Conservation (phyloP, 2,329 filamentous ascomycete species). For the Pyrenophora seminiperda region DNA sequence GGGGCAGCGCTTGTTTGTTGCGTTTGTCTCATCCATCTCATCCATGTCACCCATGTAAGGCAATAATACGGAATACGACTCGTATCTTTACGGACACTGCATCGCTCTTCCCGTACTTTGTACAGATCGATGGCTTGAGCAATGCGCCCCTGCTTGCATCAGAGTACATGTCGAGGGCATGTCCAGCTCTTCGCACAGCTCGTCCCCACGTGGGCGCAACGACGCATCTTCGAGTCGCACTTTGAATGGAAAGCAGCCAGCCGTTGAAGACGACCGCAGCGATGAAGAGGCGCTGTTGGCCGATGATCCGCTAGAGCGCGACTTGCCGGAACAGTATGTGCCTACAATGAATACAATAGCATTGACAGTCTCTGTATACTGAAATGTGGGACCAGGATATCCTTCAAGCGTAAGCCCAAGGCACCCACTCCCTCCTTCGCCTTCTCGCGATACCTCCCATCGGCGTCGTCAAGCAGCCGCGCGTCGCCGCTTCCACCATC, state of each 20-base stretch:
- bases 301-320: constrained; percentile 62
- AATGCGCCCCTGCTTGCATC: constrained; percentile 28
- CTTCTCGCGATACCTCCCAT: constrained; percentile 53
- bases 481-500: constrained; percentile 37
- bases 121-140: constrained; percentile 32
- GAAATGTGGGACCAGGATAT: constrained; percentile 52
- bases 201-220: constrained; percentile 45
- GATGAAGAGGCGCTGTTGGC: constrained; percentile 58
- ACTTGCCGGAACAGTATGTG: constrained; percentile 53
- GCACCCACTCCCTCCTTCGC: constrained; percentile 48
- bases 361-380: not conserved
- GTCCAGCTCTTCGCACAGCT: constrained; percentile 47
- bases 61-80: not conserved
- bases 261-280: constrained; percentile 49
- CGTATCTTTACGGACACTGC: not conserved
- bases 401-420: constrained; percentile 74
- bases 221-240: constrained; percentile 54
- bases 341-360: too few species aligned
- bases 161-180: constrained; percentile 45
- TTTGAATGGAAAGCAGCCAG: constrained; percentile 41
- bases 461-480: constrained; percentile 39
- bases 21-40: constrained; percentile 23
- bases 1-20: constrained; percentile 11
- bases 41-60: constrained; percentile 13
- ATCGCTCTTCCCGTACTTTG: too few species aligned